Evolutionary conservation across 495 filamentous ascomycete species (phyloP).

Genomic region (Penicillium coprophilum): DNA sequence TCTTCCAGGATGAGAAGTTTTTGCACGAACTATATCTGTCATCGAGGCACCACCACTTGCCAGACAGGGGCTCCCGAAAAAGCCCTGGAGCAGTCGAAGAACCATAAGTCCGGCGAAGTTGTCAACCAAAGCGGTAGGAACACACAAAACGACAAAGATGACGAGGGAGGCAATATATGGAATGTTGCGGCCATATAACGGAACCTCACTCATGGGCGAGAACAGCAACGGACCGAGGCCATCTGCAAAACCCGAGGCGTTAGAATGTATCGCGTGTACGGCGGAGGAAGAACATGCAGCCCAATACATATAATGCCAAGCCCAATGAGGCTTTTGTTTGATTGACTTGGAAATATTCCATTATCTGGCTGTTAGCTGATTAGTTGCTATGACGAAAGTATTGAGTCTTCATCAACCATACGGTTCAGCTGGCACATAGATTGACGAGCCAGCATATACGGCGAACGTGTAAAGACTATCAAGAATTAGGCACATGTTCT

Average conservation of each 20-base stretch:
- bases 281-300: slow-evolving; percentile 28
- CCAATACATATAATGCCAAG: slow-evolving; percentile 48
- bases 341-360: background rate
- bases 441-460: background rate
- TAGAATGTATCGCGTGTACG: background rate
- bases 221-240: slow-evolving; percentile 36
- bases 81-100: slow-evolving; percentile 49
- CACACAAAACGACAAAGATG: slow-evolving; percentile 45
- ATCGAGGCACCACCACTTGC: slow-evolving; percentile 53
- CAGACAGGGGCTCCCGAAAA: slow-evolving; percentile 48
- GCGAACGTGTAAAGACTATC: background rate
- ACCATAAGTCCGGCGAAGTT: slow-evolving; percentile 44
- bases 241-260: background rate
- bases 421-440: background rate
- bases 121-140: slow-evolving; percentile 39
- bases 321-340: slow-evolving; percentile 25
- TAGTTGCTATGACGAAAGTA: background rate
- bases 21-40: slow-evolving; percentile 43
- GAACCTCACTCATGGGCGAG: slow-evolving; percentile 47
- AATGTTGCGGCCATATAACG: slow-evolving; percentile 44
- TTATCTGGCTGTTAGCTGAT: background rate
- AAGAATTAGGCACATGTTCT: background rate
- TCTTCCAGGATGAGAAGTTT: too few relatives aligned
- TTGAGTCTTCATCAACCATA: background rate
- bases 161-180: slow-evolving; percentile 45